Conservation (phyloP, 345 rosid genomes). For the Lumnitzera racemosa region DNA sequence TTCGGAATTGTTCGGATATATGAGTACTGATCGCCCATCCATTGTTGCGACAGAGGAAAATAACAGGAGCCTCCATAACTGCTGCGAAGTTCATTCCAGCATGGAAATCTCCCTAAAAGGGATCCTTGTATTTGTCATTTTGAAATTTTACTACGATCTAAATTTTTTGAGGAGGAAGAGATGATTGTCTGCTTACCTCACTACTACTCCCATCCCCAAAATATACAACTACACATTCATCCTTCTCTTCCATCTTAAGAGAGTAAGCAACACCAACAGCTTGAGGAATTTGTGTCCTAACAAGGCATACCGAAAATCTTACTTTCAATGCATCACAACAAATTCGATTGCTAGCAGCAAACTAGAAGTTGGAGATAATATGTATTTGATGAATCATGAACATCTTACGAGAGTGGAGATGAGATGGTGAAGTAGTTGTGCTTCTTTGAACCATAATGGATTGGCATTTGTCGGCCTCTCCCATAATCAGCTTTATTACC, state of each 20-base stretch:
- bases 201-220: slow-evolving; percentile 76
- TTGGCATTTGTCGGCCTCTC: slow-evolving; percentile 82
- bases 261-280: slow-evolving; percentile 73
- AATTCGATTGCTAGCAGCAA: not conserved
- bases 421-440: slow-evolving; percentile 68
- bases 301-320: not conserved
- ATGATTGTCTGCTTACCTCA: slow-evolving; percentile 36
- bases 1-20: slow-evolving; percentile 64
- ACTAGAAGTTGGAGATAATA: not conserved
- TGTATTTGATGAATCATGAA: not conserved
- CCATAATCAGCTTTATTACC: slow-evolving; percentile 69
- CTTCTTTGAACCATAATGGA: slow-evolving; percentile 66
- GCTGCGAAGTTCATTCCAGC: slow-evolving; percentile 89
- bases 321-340: not conserved
- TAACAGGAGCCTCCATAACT: slow-evolving; percentile 62
- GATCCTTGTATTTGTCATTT: not conserved
- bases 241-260: slow-evolving; percentile 64
- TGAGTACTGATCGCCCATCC: slow-evolving; percentile 92
- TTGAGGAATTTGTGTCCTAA: slow-evolving; percentile 77
- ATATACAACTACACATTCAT: slow-evolving; percentile 57
- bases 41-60: slow-evolving; percentile 75
- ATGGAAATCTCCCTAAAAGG: slow-evolving; percentile 73
- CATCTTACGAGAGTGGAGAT: slow-evolving; percentile 63
- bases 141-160: not conserved
- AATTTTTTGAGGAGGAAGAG: not conserved